Conservation (phyloP, 2,329 filamentous ascomycete genomes). For the Hysterium pulicare region DNA sequence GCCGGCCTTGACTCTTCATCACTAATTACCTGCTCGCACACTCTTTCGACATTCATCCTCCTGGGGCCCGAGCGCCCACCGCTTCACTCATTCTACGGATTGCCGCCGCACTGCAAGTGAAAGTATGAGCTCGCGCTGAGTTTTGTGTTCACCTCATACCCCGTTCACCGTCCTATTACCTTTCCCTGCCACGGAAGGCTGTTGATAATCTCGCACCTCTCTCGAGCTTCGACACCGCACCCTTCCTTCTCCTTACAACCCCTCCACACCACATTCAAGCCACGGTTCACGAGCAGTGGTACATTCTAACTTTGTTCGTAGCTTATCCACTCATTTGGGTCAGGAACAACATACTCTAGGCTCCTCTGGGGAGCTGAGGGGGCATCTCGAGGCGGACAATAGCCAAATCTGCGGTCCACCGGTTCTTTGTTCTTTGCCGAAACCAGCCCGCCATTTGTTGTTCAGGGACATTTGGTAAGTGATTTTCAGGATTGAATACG, state of each 20-base stretch:
- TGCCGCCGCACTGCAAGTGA: slow-evolving; percentile 13
- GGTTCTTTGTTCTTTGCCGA: neutral
- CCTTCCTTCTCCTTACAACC: too few relatives aligned
- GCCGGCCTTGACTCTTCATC: neutral
- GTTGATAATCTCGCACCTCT: too few relatives aligned
- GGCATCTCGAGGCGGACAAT: slow-evolving; percentile 1
- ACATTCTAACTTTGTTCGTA: too few relatives aligned
- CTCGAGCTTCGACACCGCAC: neutral
- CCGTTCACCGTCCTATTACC: slow-evolving; percentile 1
- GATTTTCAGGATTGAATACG: slow-evolving; percentile 14
- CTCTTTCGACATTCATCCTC: neutral
- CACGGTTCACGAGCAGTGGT: too few relatives aligned
- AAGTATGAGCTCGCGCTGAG: slow-evolving; percentile 16
- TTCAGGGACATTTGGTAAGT: slow-evolving; percentile 26
- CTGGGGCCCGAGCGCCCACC: neutral
- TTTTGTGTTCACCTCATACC: slow-evolving; percentile 5
- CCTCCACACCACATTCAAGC: too few relatives aligned
- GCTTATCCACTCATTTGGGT: too few relatives aligned
- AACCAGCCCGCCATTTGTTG: slow-evolving; percentile 7
- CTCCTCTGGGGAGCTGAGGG: neutral
- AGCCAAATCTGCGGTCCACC: neutral
- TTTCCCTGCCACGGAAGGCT: too few relatives aligned
- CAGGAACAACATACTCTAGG: too few relatives aligned
- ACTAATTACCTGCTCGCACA: neutral
- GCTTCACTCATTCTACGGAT: neutral